Base-by-base conservation (phyloP, 2,329 filamentous ascomycete species). In the Helotiales sp. region DNA sequence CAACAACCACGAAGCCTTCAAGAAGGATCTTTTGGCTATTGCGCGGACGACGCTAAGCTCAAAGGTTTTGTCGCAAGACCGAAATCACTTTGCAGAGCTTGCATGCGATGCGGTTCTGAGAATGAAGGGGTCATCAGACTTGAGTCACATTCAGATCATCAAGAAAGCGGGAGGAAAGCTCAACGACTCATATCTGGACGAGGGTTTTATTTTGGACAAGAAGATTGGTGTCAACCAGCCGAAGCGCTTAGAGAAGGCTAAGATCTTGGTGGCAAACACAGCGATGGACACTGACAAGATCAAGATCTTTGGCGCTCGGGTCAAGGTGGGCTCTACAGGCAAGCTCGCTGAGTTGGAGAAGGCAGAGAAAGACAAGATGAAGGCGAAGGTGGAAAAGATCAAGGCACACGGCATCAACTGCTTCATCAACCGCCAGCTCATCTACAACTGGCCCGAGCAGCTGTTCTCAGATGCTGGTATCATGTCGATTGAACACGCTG, bases 381-480 rank as follows among this genome's bases (percentile, higher is more conserved):
- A 93, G 82, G 89, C 90, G 65, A 99, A 99, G 84, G 95, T 99
- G 46, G 95, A 99, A 63, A 93, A 91, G 76, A 99, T 99, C 80
- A 99, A 98, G 84, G 84, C 91, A 47, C 95, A 99, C 72, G 95
- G 95, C 59, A 97, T 99, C 79, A 99, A 99, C 84, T 98, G 95
- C 82, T 99, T 99, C 76, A 96, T 99, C 76, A 99, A 99, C 84
- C 84, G 95, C 68, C 95, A 99, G 76, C 86, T 99, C 63, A 99
- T 99, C 78, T 99, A 99, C 83, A 99, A 99, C 82, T 99, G 95
- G 95, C 95, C 95, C 5, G 95, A 99, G 77, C 95, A 99, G 78
- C 88, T 99, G 47, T 99, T 99, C 72, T 92, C 93, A 33, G 95
- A 99, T 74, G 93, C 93, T 7, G 95, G 95, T 62, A 98, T 99